Evolutionary conservation across 176 grass and related monocot genomes (phyloP), one percentile per base, ranked within the genome.

Genomic region (Metroxylon sagu): DNA sequence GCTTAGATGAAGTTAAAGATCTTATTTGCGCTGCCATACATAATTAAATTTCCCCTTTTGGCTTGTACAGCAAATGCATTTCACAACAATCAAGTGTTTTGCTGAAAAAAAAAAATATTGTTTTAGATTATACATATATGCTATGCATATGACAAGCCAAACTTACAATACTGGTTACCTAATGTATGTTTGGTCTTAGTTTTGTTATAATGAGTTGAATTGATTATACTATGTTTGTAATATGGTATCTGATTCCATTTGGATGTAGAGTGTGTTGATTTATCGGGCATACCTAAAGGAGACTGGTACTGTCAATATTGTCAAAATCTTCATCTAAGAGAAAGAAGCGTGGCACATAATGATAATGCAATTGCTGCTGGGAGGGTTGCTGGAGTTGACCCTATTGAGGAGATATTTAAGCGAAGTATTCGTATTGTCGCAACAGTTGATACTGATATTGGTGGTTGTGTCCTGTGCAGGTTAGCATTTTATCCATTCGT

Each of bases 341-440:
- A 61, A 39, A 68, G 52, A 29, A 55, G 52, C 4, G 17, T 68
- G 52, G 17, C 65, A 10, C 35, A 52, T 25, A 68, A 68, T 35
- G 25, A 56, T 6, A 68, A 68, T 35, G 65, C 65, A 54, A 68
- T 68, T 56, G 65, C 65, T 56, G 65, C 65, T 16, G 65, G 65
- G 7, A 68, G 65, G 29, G 52, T 68, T 55, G 70, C 57, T 49
- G 50, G 59, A 53, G 62, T 67, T 30, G 77, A 72, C 59, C 55
- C 63, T 17, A 71, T 80, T 15, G 77, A 80, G 23, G 70, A 80
- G 50, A 80, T 80, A 61, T 71, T 74, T 57, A 68, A 68, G 64
- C 62, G 59, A 19, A 74, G 77, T 53, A 73, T 65, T 7, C 61
- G 77, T 15, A 74, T 74, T 49, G 77, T 72, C 1, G 68, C 65